These are phyloP conservation scores for Setomelanomma holmii DNA, from an alignment of 2,329 filamentous ascomycete species.

Conservation along the genomic window DNA sequence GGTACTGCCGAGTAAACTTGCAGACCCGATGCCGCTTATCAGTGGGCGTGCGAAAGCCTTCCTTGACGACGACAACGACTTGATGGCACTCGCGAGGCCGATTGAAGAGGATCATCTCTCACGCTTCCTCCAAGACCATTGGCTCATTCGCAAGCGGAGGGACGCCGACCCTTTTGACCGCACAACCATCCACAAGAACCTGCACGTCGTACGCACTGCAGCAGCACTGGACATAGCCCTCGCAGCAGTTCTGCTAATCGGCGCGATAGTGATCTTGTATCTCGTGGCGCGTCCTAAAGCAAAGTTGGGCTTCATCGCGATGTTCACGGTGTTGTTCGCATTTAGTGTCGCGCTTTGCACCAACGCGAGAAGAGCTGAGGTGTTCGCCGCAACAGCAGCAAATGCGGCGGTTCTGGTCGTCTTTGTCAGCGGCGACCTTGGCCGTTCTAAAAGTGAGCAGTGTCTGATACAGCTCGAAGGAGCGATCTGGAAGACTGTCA, in stretches of 20 bases:
- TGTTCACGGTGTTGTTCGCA: conserved; percentile 31
- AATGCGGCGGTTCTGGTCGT: conserved; percentile 5
- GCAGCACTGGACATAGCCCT: conserved; percentile 7
- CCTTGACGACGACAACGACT: conserved; percentile 3
- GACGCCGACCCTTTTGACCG: conserved; percentile 6
- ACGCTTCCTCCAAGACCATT: conserved; percentile 18
- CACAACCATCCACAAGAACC: conserved; percentile 13
- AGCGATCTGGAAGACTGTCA: conserved; percentile 4
- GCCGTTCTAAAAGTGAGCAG: conserved; percentile 4
- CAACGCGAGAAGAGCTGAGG: conserved; percentile 26
- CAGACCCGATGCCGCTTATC: conserved; percentile 3
- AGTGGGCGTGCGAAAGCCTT: conserved; percentile 6
- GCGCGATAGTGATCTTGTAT: conserved; percentile 29
- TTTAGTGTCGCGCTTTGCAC: conserved; percentile 25
- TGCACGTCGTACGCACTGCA: conserved; percentile 15
- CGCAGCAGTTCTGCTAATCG: conserved; percentile 29
- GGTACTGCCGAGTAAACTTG: neutral
- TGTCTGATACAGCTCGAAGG: conserved; percentile 11
- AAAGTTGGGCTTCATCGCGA: conserved; percentile 26
- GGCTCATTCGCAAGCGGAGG: conserved; percentile 9
- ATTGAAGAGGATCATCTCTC: conserved; percentile 17
- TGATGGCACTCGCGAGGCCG: conserved; percentile 1
- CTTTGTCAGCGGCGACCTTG: conserved; percentile 4
- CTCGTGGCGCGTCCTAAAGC: conserved; percentile 12
- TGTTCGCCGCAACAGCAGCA: conserved; percentile 11